Evolutionary conservation across 768 basidiomycete genomes (phyloP), one percentile per base, ranked within the genome.

Genomic region (Hericium coralloides): DNA sequence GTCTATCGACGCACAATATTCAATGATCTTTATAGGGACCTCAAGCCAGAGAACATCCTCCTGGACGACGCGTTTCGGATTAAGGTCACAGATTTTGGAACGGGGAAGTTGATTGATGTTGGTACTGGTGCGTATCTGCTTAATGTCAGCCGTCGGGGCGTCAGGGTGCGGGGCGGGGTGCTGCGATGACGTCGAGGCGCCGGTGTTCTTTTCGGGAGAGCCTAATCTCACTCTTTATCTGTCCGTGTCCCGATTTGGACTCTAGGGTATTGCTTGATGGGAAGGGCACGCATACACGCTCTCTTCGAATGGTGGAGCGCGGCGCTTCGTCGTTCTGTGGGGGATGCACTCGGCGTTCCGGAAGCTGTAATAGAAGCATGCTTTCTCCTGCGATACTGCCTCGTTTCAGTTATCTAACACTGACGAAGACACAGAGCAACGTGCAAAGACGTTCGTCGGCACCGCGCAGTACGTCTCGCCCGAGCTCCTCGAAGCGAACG

Each of bases 21-120:
- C 37, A 37, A 52, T 58, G 43, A 55, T 55, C 58, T 53, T 49
- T 25, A 20, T 68, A 85, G 84, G 56, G 88, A 91, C 66, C 76
- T 91, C 36, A 90, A 91, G 68, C 89, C 89, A 10, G 89, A 89
- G 70, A 98, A 98, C 68, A 76, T 98, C 31, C 77, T 99, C 9
- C 77, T 99, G n/a, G 93, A 95, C 63, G 80, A 80, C 38, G 79
- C 84, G 15, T 89, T 86, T 72, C 84, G 92, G 55, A 83, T 97
- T 67, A 95, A 93, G 70, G 81, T 99, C n/a, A 91, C 93, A 15
- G 97, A 99, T 69, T 98, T 98, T 70, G 97, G 97, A 6, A 95
- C 92, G 4, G 92, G 92, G 18, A 89, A 89, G 71, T 74, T 89
- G 59, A 72, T 85, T 37, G 82, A 85, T 59, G 66, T 77, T 20